phyloP scores from a whole-genome alignment of 2,329 filamentous ascomycete genomes.

The Cryphonectria radicalis region DNA sequence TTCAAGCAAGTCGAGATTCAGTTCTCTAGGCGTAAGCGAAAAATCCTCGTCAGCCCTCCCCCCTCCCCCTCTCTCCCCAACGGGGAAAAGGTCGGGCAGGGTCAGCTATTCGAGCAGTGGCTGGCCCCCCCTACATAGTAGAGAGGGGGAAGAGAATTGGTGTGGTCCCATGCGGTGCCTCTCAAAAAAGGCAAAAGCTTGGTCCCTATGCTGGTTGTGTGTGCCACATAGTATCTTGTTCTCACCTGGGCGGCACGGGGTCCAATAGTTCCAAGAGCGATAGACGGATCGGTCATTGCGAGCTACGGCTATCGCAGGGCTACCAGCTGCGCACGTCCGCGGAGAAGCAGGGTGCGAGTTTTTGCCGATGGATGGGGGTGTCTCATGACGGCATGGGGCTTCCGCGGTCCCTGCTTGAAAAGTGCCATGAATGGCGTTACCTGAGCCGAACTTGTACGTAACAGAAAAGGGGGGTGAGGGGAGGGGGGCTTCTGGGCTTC shows the following conservation, averaged over 20 bases:
- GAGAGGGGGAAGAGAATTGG: not conserved
- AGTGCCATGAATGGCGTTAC: conserved; percentile 16
- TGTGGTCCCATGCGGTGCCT: not conserved
- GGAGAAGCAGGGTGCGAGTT: conserved; percentile 18
- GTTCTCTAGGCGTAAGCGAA: not conserved
- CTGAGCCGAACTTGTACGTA: conserved; percentile 25
- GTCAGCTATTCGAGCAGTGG: not conserved
- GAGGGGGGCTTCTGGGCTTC: not conserved
- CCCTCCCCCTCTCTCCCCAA: not conserved
- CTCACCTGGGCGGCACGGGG: not conserved
- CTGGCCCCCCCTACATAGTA: not conserved
- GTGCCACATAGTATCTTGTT: not conserved
- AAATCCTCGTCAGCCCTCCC: not conserved
- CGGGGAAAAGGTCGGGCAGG: not conserved
- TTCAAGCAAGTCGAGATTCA: not conserved
- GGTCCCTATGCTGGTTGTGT: not conserved
- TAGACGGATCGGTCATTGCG: not conserved
- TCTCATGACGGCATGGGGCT: conserved; percentile 25
- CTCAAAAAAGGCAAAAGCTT: not conserved
- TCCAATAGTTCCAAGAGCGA: not conserved
- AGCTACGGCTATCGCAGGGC: conserved; percentile 7
- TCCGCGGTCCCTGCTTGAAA: conserved; percentile 3
- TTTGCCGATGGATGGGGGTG: conserved; percentile 6
- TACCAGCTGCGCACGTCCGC: conserved; percentile 13
- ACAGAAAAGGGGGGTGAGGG: conserved; percentile 16